Evolutionary conservation across 768 basidiomycete genomes (phyloP), one percentile per base, ranked within the genome.

Genomic region (Boletus rubropictus): DNA sequence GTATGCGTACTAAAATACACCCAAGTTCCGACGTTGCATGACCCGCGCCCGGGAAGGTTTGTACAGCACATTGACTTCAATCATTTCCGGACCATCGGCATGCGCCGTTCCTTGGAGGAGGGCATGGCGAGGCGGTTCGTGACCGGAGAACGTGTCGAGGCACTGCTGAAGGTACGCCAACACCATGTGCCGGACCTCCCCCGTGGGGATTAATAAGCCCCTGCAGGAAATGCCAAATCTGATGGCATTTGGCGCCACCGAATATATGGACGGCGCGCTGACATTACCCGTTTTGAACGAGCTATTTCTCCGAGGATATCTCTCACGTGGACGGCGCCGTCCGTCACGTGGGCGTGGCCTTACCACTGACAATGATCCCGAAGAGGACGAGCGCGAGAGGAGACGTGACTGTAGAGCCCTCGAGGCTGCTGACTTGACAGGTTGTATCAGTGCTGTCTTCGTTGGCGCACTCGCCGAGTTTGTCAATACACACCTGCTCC

Each of bases 211-310:
- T 51, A 1, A 60, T 10, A 15, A n/a, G 3, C 33, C 32, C 39
- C 55, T 51, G 21, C 60, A 94, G 90, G 91, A 95, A 77, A 82
- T 85, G 69, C 89, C 91, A 0, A 92, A 92, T 54, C 71, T 98
- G 10, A 74, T 74, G 15, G 77, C 82, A 8, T 91, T 99, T 53
- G 94, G 94, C n/a, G 93, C 91, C 5, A 97, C 95, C 2, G 95
- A 99, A 65, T 99, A 97, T 63, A 97, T 99, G 89, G 95, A 99
- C 55, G 85, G 89, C 4, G 85, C 95, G 1, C 73, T 99, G 34
- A 89, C 85, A 11, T 71, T 88, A 14, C 74, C 84, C 0, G 93
- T 98, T 15, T 71, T 99, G 10, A 87, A 83, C 44, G 95, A 97
- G 61, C 70, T 99, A 15, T 82, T 99, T 58, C 80, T 98, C 50